Conservation (phyloP, 2,329 filamentous ascomycete species). For the Didymella keratinophila region DNA sequence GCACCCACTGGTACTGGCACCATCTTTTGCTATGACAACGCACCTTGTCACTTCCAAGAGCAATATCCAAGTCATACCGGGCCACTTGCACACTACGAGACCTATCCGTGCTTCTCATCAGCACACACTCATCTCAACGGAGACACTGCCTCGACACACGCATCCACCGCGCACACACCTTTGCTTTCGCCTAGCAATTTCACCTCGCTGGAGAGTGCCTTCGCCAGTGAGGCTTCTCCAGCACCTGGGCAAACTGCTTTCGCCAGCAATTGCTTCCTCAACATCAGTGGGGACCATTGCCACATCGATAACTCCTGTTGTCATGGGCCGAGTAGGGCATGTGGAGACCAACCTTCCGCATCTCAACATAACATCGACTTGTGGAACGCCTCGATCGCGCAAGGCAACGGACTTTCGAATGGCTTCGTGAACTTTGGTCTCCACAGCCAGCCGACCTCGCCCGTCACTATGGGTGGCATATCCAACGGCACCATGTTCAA, state of each 20-base stretch:
- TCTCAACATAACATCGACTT: slow-evolving; percentile 37
- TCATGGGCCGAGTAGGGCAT: slow-evolving; percentile 40
- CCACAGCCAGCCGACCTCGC: slow-evolving; percentile 31
- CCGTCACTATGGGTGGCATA: slow-evolving; percentile 28
- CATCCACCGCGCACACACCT: slow-evolving; percentile 41
- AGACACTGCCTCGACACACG: slow-evolving; percentile 31
- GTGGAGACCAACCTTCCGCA: slow-evolving; percentile 39
- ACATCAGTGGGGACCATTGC: slow-evolving; percentile 45
- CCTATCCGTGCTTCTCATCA: slow-evolving; percentile 43
- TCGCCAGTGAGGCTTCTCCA: slow-evolving; percentile 40
- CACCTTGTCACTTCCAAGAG: slow-evolving; percentile 46
- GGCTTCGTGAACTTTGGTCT: slow-evolving; percentile 40
- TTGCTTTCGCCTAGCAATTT: slow-evolving; percentile 44
- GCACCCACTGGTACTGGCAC: slow-evolving; percentile 40
- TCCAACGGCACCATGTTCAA: slow-evolving; percentile 28
- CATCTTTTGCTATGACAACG: slow-evolving; percentile 47
- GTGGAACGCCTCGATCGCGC: slow-evolving; percentile 39
- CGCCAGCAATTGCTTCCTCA: slow-evolving; percentile 38
- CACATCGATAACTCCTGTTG: slow-evolving; percentile 49
- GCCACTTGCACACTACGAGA: slow-evolving; percentile 37
- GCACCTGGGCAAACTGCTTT: slow-evolving; percentile 27
- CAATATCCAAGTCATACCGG: slow-evolving; percentile 34
- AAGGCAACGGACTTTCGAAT: slow-evolving; percentile 39
- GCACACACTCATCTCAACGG: slow-evolving; percentile 28
- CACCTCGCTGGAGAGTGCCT: slow-evolving; percentile 42